Evolutionary conservation across 2,329 filamentous ascomycete genomes (phyloP).

Genomic region (Fusarium dlaminii): DNA sequence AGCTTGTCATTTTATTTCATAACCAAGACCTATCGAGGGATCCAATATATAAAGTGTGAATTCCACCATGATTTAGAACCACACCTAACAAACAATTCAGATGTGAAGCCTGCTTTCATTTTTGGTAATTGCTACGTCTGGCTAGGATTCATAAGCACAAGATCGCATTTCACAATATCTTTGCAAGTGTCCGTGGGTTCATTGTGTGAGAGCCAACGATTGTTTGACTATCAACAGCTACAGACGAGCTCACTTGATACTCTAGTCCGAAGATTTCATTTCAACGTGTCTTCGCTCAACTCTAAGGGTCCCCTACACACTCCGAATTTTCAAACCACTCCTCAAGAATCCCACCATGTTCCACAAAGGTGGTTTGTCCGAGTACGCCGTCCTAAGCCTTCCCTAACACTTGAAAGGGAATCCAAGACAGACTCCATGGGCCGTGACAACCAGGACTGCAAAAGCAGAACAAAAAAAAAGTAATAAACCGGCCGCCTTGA

Average conservation of each 20-base stretch:
- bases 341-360: slow-evolving; percentile 26
- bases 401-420: slow-evolving; percentile 51
- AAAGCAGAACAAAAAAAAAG: slow-evolving; percentile 34
- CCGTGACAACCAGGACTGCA: slow-evolving; percentile 35
- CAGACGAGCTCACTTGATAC: slow-evolving; percentile 49
- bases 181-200: neutral
- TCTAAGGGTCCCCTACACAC: slow-evolving; percentile 43
- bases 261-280: slow-evolving; percentile 40
- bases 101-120: neutral
- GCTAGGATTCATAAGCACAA: neutral
- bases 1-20: neutral
- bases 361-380: slow-evolving; percentile 35
- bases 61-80: neutral
- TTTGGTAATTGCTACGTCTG: neutral
- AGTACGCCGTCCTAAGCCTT: slow-evolving; percentile 37
- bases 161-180: slow-evolving; percentile 2
- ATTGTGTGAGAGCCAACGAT: slow-evolving; percentile 22
- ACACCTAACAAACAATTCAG: neutral
- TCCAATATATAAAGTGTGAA: neutral
- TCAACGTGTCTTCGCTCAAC: slow-evolving; percentile 36
- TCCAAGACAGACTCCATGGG: slow-evolving; percentile 40
- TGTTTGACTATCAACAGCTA: slow-evolving; percentile 30
- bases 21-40: neutral
- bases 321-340: slow-evolving; percentile 39
- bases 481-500: slow-evolving; percentile 48